Base-by-base conservation (phyloP, 176 grass and related monocot genomes). In the Hsuehochloa calcarea region DNA sequence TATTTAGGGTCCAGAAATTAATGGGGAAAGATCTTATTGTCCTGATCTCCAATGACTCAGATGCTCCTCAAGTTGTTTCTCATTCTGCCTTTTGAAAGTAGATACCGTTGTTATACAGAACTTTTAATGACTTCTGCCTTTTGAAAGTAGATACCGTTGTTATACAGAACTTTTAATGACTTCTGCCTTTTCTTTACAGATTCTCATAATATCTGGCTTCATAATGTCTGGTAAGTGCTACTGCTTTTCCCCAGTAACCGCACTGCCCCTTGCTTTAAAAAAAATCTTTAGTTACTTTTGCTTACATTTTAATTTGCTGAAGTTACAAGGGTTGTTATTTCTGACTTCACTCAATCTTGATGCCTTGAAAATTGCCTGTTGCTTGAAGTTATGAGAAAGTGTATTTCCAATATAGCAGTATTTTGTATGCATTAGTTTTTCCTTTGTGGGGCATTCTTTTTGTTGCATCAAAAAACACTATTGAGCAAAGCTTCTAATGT, bases 121-220 rank as follows among this genome's bases (percentile, higher is more conserved):
- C 44, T 71, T 74, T 46, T 80, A 25, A 46, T 52, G 46, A 54
- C 44, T 79, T 75, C 11, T 65, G 12, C 66, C 67, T 83, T 60
- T 41, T 12, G 52, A 56, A 85, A 74, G 62, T 68, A 43, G 49
- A 79, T 73, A 6, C 16, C 0, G 10, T 37, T 46, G 2, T 66
- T 11, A 6, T 76, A 37, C 5, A 34, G 1, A 25, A 74, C 44
- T 70, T 74, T 46, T 80, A 25, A 55, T 52, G 46, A 54, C 44
- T 79, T 86, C 43, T 66, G 37, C 59, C 82, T 80, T 46, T 88
- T 83, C 3, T 56, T 80, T 91, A 65, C 91, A 99, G 97, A 74
- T 94, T 75, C 39, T 99, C 68, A 90, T 99, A 87, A 87, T 88
- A 68, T 96, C 84, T 65, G 97, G 97, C 23, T 96, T 99, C 56